A percentile compares a stretch with the other conserved stretches of the same genome.
Evolutionary conservation across 2,329 filamentous ascomycete species (phyloP).

Genomic region (Sphaerostilbella broomeana): DNA sequence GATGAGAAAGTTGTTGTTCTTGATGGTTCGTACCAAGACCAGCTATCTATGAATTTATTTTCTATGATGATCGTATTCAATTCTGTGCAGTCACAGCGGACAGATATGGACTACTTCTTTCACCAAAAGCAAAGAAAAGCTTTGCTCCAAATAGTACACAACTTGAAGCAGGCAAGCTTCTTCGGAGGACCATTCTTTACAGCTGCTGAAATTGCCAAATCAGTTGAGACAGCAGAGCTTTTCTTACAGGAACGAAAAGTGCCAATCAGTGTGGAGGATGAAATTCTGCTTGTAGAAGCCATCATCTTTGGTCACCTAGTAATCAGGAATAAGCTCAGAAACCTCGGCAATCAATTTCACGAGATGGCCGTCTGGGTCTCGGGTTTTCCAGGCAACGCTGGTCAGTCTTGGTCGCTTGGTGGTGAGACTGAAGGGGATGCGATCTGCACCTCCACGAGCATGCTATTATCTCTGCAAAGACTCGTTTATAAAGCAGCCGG

Average conservation of each 20-base stretch:
- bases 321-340: slow-evolving; percentile 55
- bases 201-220: slow-evolving; percentile 52
- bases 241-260: slow-evolving; percentile 61
- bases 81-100: slow-evolving; percentile 77
- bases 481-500: slow-evolving; percentile 41
- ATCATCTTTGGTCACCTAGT: slow-evolving; percentile 59
- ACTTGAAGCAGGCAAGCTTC: slow-evolving; percentile 77
- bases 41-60: slow-evolving; percentile 76
- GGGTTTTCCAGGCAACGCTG: slow-evolving; percentile 56
- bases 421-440: slow-evolving; percentile 38
- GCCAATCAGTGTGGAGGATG: slow-evolving; percentile 54
- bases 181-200: slow-evolving; percentile 76
- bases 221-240: slow-evolving; percentile 57
- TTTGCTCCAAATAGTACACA: slow-evolving; percentile 63
- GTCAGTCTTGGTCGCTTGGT: slow-evolving; percentile 62
- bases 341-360: slow-evolving; percentile 60
- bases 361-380: slow-evolving; percentile 71
- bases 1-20: slow-evolving; percentile 65
- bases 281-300: slow-evolving; percentile 52
- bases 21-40: slow-evolving; percentile 79
- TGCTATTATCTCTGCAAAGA: slow-evolving; percentile 48
- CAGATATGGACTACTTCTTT: slow-evolving; percentile 83
- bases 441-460: slow-evolving; percentile 42
- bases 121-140: slow-evolving; percentile 64
- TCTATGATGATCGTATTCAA: slow-evolving; percentile 80